Conservation (phyloP, 2,329 filamentous ascomycete species). For the Arthrobotrys entomopaga region DNA sequence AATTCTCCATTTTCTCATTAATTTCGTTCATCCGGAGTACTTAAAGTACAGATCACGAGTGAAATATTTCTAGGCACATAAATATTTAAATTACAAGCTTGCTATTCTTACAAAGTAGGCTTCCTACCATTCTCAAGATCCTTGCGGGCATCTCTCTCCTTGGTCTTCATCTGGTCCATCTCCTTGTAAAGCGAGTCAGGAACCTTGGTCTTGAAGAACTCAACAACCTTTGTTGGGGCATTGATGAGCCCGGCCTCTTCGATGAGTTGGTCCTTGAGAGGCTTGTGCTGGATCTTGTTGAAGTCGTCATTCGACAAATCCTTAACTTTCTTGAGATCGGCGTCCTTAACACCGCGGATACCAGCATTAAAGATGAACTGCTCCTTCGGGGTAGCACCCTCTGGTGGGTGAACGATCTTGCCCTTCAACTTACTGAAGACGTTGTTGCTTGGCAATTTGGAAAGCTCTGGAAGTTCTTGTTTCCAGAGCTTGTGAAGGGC, state of each 20-base stretch:
- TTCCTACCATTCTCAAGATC: slow-evolving; percentile 34
- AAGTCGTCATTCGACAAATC: slow-evolving; percentile 34
- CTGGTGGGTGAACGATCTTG: background rate
- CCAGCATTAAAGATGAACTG: slow-evolving; percentile 12
- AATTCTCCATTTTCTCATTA: no score
- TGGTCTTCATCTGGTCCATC: slow-evolving; percentile 31
- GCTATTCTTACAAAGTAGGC: slow-evolving; percentile 27
- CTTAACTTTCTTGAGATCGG: slow-evolving; percentile 5
- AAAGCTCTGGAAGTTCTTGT: slow-evolving; percentile 1
- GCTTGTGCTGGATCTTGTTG: slow-evolving; percentile 21
- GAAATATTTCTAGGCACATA: no score
- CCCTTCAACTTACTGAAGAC: background rate
- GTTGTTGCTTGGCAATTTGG: background rate
- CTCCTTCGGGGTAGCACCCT: slow-evolving; percentile 4
- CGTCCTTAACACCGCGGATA: slow-evolving; percentile 1
- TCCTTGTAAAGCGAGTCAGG: slow-evolving; percentile 28
- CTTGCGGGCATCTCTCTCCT: slow-evolving; percentile 27
- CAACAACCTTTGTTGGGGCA: slow-evolving; percentile 4
- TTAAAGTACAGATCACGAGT: no score
- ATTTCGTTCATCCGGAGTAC: no score
- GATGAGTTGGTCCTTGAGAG: slow-evolving; percentile 29
- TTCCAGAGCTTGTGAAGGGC: slow-evolving; percentile 14
- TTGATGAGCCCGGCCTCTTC: slow-evolving; percentile 24
- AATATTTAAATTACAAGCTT: background rate
- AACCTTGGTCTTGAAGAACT: slow-evolving; percentile 31